phyloP scores from a whole-genome alignment of 352 stramenopile genomes.

The Globisporangium emineosum region DNA sequence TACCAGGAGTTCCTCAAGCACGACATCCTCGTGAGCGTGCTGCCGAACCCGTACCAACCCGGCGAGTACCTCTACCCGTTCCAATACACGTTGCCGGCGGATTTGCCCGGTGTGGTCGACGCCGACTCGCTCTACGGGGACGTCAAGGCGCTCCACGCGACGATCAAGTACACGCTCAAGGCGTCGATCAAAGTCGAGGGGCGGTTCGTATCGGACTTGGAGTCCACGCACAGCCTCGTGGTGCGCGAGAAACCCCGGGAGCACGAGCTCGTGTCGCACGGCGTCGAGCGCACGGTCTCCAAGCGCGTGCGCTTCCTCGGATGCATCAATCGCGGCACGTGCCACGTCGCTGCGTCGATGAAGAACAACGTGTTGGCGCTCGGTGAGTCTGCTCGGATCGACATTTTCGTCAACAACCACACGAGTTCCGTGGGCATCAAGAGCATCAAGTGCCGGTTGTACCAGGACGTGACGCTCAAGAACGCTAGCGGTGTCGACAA shows the following conservation, averaged over 20 bases:
- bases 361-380: conserved; percentile 56
- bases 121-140: conserved; percentile 50
- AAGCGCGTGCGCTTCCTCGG: conserved; percentile 59
- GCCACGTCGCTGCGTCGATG: conserved; percentile 61
- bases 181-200: conserved; percentile 64
- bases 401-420: conserved; percentile 77
- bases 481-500: conserved; percentile 31
- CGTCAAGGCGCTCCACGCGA: conserved; percentile 50
- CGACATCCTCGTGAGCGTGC: conserved; percentile 45
- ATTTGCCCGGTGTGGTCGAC: conserved; percentile 57
- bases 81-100: conserved; percentile 48
- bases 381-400: conserved; percentile 52
- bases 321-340: conserved; percentile 54
- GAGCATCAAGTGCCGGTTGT: conserved; percentile 49
- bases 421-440: conserved; percentile 45
- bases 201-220: conserved; percentile 67
- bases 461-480: conserved; percentile 58
- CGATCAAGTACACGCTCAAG: conserved; percentile 76
- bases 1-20: conserved; percentile 67
- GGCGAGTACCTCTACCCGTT: conserved; percentile 75
- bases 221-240: conserved; percentile 49
- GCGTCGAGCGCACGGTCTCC: conserved; percentile 57
- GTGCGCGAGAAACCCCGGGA: conserved; percentile 30
- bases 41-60: conserved; percentile 51
- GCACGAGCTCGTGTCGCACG: conserved; percentile 18